These are phyloP conservation scores for Zygosaccharomyces siamensis DNA, from an alignment of 805 yeast species.

Conservation along the genomic window DNA sequence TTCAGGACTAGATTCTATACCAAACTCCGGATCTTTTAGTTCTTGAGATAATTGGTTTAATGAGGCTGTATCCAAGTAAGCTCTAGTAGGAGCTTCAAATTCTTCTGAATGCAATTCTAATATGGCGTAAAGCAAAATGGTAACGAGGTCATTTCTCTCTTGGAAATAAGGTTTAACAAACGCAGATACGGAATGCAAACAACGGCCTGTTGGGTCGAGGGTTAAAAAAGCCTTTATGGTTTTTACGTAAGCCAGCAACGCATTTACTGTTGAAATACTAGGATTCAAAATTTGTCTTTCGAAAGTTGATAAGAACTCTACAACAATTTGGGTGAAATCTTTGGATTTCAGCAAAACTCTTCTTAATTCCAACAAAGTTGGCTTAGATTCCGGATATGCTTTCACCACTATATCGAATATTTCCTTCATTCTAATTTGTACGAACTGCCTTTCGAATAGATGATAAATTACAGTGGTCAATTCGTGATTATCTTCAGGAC, in stretches of 20 bases:
- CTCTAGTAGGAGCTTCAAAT: constrained; percentile 8
- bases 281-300: constrained; percentile 54
- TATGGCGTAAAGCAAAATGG: constrained; percentile 65
- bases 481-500: constrained; percentile 29
- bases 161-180: constrained; percentile 70
- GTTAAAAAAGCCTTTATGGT: constrained; percentile 66
- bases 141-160: constrained; percentile 68
- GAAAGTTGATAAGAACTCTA: constrained; percentile 20
- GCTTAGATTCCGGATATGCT: constrained; percentile 46
- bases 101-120: constrained; percentile 39
- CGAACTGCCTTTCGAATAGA: constrained; percentile 26
- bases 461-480: constrained; percentile 23
- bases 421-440: constrained; percentile 47
- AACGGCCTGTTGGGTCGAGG: constrained; percentile 83
- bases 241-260: constrained; percentile 62
- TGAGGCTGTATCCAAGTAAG: constrained; percentile 6
- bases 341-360: constrained; percentile 43
- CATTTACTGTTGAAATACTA: constrained; percentile 72
- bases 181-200: constrained; percentile 69
- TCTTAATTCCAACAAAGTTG: constrained; percentile 57
- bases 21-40: constrained; percentile 37
- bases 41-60: constrained; percentile 39
- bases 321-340: constrained; percentile 15
- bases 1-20: constrained; percentile 12
- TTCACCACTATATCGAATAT: constrained; percentile 52